Percentiles rank a stretch among this genome's conserved stretches.
These are phyloP conservation scores for Linanthus parryae DNA, from an alignment of 148 eudicot species.

Conservation along the genomic window DNA sequence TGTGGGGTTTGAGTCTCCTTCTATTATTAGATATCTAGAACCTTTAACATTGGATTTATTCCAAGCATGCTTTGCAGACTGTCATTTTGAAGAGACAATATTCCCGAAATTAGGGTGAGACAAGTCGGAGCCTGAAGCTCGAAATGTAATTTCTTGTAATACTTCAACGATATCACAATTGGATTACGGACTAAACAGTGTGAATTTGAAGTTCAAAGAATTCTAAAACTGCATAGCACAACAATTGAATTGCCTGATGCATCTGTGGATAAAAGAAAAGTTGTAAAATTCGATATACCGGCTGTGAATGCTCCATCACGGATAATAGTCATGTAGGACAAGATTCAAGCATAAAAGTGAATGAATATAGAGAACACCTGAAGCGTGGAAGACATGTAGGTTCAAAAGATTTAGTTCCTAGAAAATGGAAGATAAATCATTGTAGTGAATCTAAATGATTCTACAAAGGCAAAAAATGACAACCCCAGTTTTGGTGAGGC, in stretches of 20 bases:
- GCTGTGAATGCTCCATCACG: neutral
- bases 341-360: neutral
- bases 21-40: too few relatives aligned
- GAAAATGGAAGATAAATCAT: too few relatives aligned
- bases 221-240: neutral
- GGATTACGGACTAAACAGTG: neutral
- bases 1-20: too few relatives aligned
- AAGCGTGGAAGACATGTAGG: neutral
- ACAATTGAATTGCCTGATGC: neutral
- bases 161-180: neutral
- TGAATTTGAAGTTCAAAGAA: conserved; percentile 2
- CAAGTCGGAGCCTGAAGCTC: neutral
- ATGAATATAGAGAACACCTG: neutral
- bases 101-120: conserved; percentile 1
- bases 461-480: neutral
- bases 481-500: neutral
- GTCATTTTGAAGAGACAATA: neutral
- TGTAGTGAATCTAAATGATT: too few relatives aligned
- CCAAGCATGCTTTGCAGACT: neutral
- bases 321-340: neutral
- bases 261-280: neutral
- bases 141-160: neutral
- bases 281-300: neutral
- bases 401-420: neutral
- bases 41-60: too few relatives aligned